These are phyloP conservation scores for Nothopassalora personata DNA, from an alignment of 2,329 filamentous ascomycete genomes.

Conservation along the genomic window DNA sequence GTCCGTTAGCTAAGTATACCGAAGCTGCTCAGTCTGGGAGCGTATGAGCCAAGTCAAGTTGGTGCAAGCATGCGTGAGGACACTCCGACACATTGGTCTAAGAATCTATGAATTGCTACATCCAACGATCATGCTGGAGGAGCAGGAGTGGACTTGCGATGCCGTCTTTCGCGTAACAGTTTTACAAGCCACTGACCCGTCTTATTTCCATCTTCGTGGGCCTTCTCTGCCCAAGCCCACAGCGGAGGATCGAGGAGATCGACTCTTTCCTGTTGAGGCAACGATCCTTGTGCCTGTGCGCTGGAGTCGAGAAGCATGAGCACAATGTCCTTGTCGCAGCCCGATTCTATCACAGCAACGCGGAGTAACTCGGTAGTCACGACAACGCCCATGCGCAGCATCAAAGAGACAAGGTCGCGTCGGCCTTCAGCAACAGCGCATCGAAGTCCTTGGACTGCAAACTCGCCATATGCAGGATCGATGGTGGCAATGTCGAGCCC, in stretches of 20 bases:
- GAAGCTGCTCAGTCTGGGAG: no score
- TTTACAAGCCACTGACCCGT: constrained; percentile 30
- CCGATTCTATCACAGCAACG: constrained; percentile 29
- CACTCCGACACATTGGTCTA: no score
- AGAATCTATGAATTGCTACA: no score
- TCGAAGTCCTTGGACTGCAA: constrained; percentile 26
- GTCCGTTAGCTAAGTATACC: no score
- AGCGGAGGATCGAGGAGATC: constrained; percentile 31
- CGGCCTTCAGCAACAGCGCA: constrained; percentile 25
- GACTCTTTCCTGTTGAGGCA: constrained; percentile 9
- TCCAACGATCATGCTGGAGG: background rate
- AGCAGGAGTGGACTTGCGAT: background rate
- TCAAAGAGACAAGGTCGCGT: constrained; percentile 18
- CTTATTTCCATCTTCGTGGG: constrained; percentile 18
- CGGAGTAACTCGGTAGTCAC: constrained; percentile 27
- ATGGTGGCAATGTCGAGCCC: constrained; percentile 8
- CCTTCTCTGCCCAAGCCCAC: constrained; percentile 33
- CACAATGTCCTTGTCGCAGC: constrained; percentile 28
- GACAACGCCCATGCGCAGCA: constrained; percentile 23
- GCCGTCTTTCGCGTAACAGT: constrained; percentile 19
- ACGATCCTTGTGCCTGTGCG: background rate
- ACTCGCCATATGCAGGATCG: constrained; percentile 23
- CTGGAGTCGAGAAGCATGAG: constrained; percentile 16
- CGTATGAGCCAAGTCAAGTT: no score
- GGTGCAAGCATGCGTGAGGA: no score